Evolutionary conservation across 805 yeast genomes (phyloP), one percentile per base, ranked within the genome.

Genomic region (Wickerhamiella dianesei): DNA sequence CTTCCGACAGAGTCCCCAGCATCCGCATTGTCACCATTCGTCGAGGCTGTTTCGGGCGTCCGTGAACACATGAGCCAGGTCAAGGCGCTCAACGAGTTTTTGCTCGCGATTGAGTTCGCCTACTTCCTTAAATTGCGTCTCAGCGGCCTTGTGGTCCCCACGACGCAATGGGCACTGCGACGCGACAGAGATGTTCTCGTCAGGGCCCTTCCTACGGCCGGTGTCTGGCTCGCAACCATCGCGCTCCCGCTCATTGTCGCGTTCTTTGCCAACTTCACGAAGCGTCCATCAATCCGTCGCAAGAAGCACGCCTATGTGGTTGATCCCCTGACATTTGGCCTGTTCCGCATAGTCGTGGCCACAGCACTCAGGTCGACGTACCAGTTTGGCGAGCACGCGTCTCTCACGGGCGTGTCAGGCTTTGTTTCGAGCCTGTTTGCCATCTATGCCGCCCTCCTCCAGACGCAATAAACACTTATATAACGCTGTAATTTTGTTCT

Each of bases 251-350:
- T 61, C 45, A 36, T 56, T 4, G 45, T 51, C 14, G 48, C 66
- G 12, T 59, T 51, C 48, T 56, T 58, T 35, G 44, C 64, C 51
- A 66, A 65, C 51, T 66, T 64, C 55, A 57, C 66, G 21, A 47
- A 50, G 44, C 35, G 29, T 45, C 37, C 21, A 40, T 37, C 51
- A 13, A 48, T 50, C 29, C 44, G 48, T 16, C 51, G 53, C 36
- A 48, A 46, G 48, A 50, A 48, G 51, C 47, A 41, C 22, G 50
- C 37, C 17, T 47, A 48, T 41, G 20, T 40, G 29, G 69, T 59
- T 59, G 83, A 77, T 59, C 81, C 82, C 39, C 68, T 77, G 51
- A 63, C 70, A 43, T 76, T 73, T 59, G 72, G 72, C 48, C 60
- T 77, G 53, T 50, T 67, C 45, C 75, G 76, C 58, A 59, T 71